Percentiles rank a stretch among this genome's conserved stretches.
Evolutionary conservation across 345 rosid species (phyloP).

Genomic region (Euclidium syriacum): DNA sequence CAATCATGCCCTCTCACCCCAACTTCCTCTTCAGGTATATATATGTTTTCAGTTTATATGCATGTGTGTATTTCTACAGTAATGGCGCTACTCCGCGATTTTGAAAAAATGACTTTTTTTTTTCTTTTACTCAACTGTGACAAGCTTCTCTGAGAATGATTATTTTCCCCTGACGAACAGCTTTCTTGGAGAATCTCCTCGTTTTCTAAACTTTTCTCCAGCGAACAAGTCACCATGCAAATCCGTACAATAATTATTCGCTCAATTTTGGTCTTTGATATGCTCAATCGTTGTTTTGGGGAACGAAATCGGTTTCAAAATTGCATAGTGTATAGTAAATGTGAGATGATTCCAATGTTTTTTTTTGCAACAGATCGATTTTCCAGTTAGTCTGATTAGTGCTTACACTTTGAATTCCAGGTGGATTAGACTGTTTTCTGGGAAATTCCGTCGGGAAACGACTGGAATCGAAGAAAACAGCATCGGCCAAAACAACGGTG

Average conservation of each 20-base stretch:
- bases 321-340: background rate
- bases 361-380: background rate
- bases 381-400: background rate
- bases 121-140: background rate
- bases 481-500: conserved; percentile 9
- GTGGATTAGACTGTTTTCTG: conserved; percentile 34
- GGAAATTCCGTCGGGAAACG: conserved; percentile 15
- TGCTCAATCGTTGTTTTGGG: background rate
- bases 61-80: background rate
- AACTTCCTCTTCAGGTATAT: conserved; percentile 27
- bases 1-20: conserved; percentile 35
- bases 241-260: background rate
- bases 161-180: background rate
- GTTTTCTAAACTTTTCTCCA: background rate
- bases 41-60: background rate
- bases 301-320: background rate
- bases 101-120: background rate
- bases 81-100: background rate
- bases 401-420: conserved; percentile 14
- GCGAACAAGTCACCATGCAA: conserved; percentile 18
- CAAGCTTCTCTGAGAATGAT: background rate
- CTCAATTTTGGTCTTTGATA: no score
- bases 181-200: background rate
- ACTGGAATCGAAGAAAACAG: background rate
- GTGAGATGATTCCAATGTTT: background rate